Percentiles rank a stretch among this genome's conserved stretches.
Conservation (phyloP, 176 grass and related monocot species). For the Elaeis guineensis region DNA sequence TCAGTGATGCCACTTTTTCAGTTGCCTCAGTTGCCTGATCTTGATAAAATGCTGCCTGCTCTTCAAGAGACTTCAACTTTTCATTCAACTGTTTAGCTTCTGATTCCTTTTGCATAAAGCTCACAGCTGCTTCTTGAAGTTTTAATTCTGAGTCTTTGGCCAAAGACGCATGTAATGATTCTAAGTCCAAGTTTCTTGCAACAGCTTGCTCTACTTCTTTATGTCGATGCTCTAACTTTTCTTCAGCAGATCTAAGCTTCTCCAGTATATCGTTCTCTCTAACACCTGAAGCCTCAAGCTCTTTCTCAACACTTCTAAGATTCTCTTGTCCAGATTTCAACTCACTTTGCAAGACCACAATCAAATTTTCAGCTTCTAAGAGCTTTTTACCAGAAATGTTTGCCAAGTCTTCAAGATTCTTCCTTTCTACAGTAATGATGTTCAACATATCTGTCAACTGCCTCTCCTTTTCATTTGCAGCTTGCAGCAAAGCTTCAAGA, state of each 20-base stretch:
- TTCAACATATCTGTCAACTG: slow-evolving; percentile 37
- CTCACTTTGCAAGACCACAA: slow-evolving; percentile 38
- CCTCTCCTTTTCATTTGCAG: slow-evolving; percentile 39
- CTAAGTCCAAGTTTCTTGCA: slow-evolving; percentile 64
- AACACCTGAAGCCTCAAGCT: slow-evolving; percentile 37
- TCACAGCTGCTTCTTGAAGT: slow-evolving; percentile 39
- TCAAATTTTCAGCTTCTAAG: slow-evolving; percentile 42
- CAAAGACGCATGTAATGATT: slow-evolving; percentile 54
- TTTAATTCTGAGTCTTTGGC: slow-evolving; percentile 72
- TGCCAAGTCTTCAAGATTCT: slow-evolving; percentile 50
- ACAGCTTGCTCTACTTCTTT: slow-evolving; percentile 58
- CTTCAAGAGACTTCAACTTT: slow-evolving; percentile 42
- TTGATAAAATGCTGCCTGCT: slow-evolving; percentile 45
- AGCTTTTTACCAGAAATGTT: slow-evolving; percentile 39
- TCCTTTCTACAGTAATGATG: slow-evolving; percentile 56
- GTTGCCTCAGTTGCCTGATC: slow-evolving; percentile 33
- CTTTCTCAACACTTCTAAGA: slow-evolving; percentile 44
- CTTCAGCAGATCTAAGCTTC: slow-evolving; percentile 57
- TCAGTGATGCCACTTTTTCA: slow-evolving; percentile 53
- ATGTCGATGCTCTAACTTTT: slow-evolving; percentile 64
- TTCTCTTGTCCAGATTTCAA: slow-evolving; percentile 37
- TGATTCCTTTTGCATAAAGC: slow-evolving; percentile 51
- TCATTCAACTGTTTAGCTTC: slow-evolving; percentile 38
- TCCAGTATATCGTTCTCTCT: slow-evolving; percentile 44
- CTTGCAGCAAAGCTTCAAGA: slow-evolving; percentile 37